phyloP scores from a whole-genome alignment of 805 yeast genomes.

The Metschnikowia cubensis region DNA sequence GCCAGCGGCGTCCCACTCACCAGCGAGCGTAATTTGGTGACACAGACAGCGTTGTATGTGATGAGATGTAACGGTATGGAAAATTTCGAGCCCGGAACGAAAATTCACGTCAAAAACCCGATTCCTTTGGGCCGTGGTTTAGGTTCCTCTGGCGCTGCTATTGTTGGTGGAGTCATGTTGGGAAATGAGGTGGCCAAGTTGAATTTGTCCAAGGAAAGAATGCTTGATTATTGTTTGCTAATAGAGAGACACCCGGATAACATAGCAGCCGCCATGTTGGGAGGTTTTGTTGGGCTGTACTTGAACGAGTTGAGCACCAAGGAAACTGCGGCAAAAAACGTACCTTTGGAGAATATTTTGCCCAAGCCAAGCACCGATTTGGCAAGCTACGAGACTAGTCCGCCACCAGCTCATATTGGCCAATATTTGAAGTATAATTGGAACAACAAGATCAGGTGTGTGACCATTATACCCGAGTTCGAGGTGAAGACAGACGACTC shows the following conservation, averaged over 20 bases:
- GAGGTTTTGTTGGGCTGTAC: constrained; percentile 96
- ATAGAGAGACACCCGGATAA: constrained; percentile 98
- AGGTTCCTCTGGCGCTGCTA: constrained; percentile 98
- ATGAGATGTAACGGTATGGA: constrained; percentile 76
- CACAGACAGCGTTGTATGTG: constrained; percentile 89
- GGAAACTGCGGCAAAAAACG: constrained; percentile 71
- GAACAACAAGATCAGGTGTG: constrained; percentile 77
- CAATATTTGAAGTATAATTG: constrained; percentile 82
- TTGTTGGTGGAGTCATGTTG: constrained; percentile 90
- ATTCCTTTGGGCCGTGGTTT: constrained; percentile 96
- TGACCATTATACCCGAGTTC: constrained; percentile 89
- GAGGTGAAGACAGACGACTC: constrained; percentile 92
- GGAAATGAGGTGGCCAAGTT: constrained; percentile 82
- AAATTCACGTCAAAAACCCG: constrained; percentile 77
- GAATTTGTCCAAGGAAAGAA: constrained; percentile 67
- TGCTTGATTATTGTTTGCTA: constrained; percentile 93
- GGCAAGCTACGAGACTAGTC: constrained; percentile 27
- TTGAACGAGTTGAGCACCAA: constrained; percentile 71
- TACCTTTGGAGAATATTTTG: constrained; percentile 80
- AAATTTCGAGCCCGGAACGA: constrained; percentile 80
- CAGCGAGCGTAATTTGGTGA: constrained; percentile 79
- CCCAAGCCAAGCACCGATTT: constrained; percentile 71
- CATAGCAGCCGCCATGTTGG: constrained; percentile 98
- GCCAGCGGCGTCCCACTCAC: constrained; percentile 72
- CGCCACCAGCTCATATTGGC: constrained; percentile 84